Base-by-base conservation (phyloP, 768 basidiomycete species). In the Leucogyrophana mollusca region DNA sequence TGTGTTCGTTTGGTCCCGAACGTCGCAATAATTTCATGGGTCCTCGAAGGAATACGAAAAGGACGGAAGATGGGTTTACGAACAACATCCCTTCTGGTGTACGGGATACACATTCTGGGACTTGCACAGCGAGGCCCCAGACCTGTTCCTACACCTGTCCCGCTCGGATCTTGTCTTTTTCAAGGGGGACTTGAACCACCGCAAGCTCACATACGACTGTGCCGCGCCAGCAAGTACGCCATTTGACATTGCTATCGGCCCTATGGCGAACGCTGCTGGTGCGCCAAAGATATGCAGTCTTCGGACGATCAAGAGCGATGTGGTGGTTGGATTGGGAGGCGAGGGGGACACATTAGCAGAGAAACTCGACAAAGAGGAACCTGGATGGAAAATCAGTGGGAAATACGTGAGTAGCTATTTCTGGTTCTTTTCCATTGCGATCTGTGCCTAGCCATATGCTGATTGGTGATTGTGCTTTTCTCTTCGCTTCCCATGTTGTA, bases 91-190 rank as follows among this genome's bases (percentile, higher is more conserved):
- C 9, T 93, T 90, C 76, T 93, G 90, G 90, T 93, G 90, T 64
- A 90, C 91, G n/a, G 94, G 93, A 5, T 94, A 90, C 71, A 94
- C 92, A 33, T 95, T 83, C 73, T 93, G 90, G 90, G 87, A 91
- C 44, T 65, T 91, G 37, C 86, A 84, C 52, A 73, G 74, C 49
- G 90, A 93, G 64, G 89, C 89, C 0, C 91, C 90, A 2, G 91
- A 92, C 74, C 69, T 96, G 40, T 97, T 95, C 78, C 78, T 95
- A 43, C 86, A 95, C 63, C 83, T 97, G 32, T 87, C 90, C 46
- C 83, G 83, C 25, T 90, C 90, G 24, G 89, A 96, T 60, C 80
- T 97, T 36, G 94, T 96, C 57, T 76, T 80, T 61, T 96, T 96
- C 80, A 97, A 97, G 70, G 94, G 94, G 10, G 91, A 94, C 60